Evolutionary conservation across 441 rosid species (phyloP), one percentile per base, ranked within the genome.

Genomic region (Populus hybrid): DNA sequence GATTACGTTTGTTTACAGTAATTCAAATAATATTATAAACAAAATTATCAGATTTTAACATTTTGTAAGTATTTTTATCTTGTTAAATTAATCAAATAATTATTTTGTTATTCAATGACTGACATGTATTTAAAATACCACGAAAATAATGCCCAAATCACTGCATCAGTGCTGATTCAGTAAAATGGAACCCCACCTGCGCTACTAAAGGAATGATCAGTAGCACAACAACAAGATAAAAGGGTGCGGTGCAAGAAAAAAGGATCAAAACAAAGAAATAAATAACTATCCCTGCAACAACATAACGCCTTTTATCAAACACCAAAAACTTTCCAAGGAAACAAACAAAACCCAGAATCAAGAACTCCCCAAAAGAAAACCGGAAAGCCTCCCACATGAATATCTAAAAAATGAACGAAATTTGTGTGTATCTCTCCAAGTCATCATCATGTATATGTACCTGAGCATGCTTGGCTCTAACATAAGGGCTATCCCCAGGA

Each of bases 401-500:
- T 4, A 74, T 11, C 3, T 11, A 38, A 35, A 40, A 23, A 63
- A 18, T 16, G n/a, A 28, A 23, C 32, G 26, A 30, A 57, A 34
- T 11, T 54, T 10, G 40, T n/a, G 5, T 6, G 5, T 7, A 69
- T 69, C 16, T 11, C 9, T 28, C 14, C 12, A 21, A 73, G 40
- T 11, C 7, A 16, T 26, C 4, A 1, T 7, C 2, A 21, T 30
- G 10, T 6, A 4, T 74, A 8, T 3, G 28, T 77, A 87, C 93
- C 95, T 91, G 93, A 57, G 90, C 92, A 69, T 85, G 91, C 73
- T 91, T 90, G 50, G 93, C 95, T 84, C 82, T 79, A n/a, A 86
- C 92, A 24, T 91, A 91, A 50, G 92, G 93, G 40, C 88, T 76
- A 68, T 89, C 95, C 30, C 92, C 95, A 5, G 87, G 81, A 73